Percentiles rank a stretch among this genome's conserved stretches.
Conservation (phyloP, 2,329 filamentous ascomycete genomes). For the Sporothrix brunneoviolacea region DNA sequence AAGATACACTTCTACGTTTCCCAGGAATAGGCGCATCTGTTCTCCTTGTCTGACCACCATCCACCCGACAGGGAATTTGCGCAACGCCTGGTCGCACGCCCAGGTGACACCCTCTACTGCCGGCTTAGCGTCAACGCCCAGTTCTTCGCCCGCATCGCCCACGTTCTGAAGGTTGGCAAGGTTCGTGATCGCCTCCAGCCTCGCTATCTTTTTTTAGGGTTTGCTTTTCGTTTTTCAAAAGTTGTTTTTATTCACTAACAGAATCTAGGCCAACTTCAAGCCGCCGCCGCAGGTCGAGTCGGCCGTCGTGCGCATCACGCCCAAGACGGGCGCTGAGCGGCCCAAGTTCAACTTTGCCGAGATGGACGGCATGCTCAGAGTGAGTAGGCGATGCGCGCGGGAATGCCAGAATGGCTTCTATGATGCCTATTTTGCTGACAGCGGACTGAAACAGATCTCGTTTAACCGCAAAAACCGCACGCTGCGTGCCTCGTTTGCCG, state of each 20-base stretch:
- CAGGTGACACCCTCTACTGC: constrained; percentile 83
- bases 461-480: constrained; percentile 89
- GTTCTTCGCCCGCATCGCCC: constrained; percentile 64
- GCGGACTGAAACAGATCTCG: too few species aligned
- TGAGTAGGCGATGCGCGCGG: too few species aligned
- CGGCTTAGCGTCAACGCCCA: constrained; percentile 89
- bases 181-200: too few species aligned
- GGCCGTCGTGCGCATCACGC: constrained; percentile 82
- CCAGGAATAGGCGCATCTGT: too few species aligned
- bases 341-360: constrained; percentile 90
- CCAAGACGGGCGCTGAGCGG: constrained; percentile 67
- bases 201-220: too few species aligned
- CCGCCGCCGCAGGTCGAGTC: constrained; percentile 90
- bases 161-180: constrained; percentile 83
- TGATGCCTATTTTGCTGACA: too few species aligned
- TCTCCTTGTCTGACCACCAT: constrained; percentile 1
- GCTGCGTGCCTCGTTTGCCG: constrained; percentile 69
- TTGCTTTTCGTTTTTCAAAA: neutral
- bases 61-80: constrained; percentile 82
- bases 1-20: too few species aligned
- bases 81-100: constrained; percentile 78
- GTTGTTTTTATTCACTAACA: neutral
- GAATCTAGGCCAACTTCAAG: constrained; percentile 81
- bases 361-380: constrained; percentile 79
- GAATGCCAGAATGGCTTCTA: too few species aligned